Evolutionary conservation across 2,329 filamentous ascomycete species (phyloP), one percentile per base, ranked within the genome.

Genomic region (Chaetothyriales sp.): DNA sequence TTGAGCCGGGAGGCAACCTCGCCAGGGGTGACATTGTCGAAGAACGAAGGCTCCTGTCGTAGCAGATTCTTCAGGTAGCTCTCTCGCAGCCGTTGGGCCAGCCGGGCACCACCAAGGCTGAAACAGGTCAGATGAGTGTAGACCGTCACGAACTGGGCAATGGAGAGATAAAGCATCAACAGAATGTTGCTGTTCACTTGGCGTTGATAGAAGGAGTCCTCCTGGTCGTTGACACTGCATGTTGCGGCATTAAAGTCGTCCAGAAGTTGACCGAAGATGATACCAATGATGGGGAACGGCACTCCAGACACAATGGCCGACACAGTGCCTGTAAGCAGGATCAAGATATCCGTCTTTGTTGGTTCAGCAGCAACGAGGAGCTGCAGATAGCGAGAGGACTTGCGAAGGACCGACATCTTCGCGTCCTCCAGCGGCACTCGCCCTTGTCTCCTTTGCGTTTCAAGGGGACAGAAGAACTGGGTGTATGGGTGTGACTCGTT

Each of bases 51-150:
- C 26, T 60, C 60, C 48, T 61, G 59, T 18, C 57, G 51, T 1
- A 62, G 46, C 3, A 61, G 51, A 25, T 52, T 56, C 22, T 44
- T 47, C 28, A 61, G 50, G 49, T 60, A 62, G 26, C 66, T 69
- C 56, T 80, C 76, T 45, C 81, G 74, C 44, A 84, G 66, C 28
- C 81, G 73, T 55, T 79, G 77, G 46, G 79, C 77, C 7, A 85
- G 69, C 2, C 80, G 75, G 54, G 80, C 78, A 50, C 79, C 80
- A 53, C 76, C 73, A 57, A 84, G 68, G 55, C 72, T 79, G 80
- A 80, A 85, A 57, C 75, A 81, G 8, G 76, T 68, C 26, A 80
- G 71, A 60, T 84, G 77, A 49, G 72, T 65, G 63, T 84, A 86
- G 56, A 84, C 81, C 51, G 77, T 66, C 26, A 72, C 70, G 57